phyloP scores from a whole-genome alignment of 306 rosid genomes.

The Crataegus laevigata region DNA sequence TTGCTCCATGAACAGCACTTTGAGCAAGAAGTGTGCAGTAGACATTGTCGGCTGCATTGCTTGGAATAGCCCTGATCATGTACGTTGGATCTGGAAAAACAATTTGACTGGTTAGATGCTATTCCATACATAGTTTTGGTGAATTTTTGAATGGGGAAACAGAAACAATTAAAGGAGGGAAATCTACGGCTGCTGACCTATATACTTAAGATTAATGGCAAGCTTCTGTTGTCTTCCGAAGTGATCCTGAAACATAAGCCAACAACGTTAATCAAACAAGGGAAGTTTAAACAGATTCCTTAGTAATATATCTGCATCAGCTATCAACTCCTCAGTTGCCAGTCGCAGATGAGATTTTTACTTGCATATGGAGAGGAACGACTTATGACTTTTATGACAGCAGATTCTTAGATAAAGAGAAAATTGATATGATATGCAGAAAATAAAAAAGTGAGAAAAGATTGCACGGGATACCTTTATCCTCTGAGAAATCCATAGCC shows the following conservation, averaged over 20 bases:
- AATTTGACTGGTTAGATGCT: not conserved
- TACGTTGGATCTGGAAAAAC: conserved; percentile 70
- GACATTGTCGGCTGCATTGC: conserved; percentile 87
- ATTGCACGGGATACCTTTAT: conserved; percentile 54
- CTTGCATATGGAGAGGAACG: not conserved
- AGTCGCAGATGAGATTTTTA: not conserved
- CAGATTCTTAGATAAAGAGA: not conserved
- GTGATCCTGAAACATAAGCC: conserved; percentile 38
- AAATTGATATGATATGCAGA: not conserved
- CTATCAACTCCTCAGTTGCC: not conserved
- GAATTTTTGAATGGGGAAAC: conserved; percentile 5
- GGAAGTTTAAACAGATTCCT: not conserved
- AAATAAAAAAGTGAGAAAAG: not conserved
- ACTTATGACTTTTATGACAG: not conserved
- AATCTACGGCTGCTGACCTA: conserved; percentile 43
- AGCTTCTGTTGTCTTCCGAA: conserved; percentile 43
- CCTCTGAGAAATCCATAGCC: conserved; percentile 78
- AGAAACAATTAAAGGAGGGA: conserved; percentile 6
- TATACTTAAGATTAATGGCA: conserved; percentile 62
- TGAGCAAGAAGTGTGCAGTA: conserved; percentile 89
- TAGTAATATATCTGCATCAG: not conserved
- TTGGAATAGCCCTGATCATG: conserved; percentile 88
- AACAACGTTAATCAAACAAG: conserved; percentile 4
- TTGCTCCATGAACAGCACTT: conserved; percentile 89
- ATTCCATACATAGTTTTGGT: not conserved